Percentiles rank a stretch among this genome's conserved stretches.
Evolutionary conservation across 192 early-diverging fungal species (phyloP).

Genomic region (Piromyces finnis): DNA sequence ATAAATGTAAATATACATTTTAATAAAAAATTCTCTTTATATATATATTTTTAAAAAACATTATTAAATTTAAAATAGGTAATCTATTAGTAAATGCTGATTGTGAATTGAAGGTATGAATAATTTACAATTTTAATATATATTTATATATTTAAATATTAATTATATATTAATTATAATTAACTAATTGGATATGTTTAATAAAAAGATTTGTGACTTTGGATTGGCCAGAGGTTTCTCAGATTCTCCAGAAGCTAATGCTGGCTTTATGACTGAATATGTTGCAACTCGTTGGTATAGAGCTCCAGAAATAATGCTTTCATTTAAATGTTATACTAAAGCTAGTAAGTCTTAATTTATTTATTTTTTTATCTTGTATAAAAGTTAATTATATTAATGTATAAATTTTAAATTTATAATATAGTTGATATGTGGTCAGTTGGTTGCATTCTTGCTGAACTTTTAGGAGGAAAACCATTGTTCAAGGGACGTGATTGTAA

Average conservation of each 20-base stretch:
- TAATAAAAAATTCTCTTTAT: no score
- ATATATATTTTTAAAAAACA: background rate
- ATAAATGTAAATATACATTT: no score
- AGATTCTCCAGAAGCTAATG: constrained; percentile 58
- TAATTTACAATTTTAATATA: no score
- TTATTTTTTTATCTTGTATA: no score
- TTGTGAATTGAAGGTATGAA: constrained; percentile 72
- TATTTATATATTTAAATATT: no score
- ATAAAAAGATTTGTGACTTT: constrained; percentile 84
- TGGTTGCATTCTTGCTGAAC: constrained; percentile 97
- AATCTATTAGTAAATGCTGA: constrained; percentile 81
- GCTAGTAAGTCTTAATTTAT: constrained; percentile 29
- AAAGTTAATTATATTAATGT: no score
- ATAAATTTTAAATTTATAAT: no score
- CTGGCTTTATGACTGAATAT: constrained; percentile 92
- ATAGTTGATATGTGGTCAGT: constrained; percentile 84
- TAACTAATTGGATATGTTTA: no score
- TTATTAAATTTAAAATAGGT: constrained; percentile 8
- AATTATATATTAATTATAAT: no score
- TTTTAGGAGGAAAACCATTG: constrained; percentile 77
- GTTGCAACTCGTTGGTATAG: constrained; percentile 90
- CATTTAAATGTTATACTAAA: constrained; percentile 96
- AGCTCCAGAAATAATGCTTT: constrained; percentile 90
- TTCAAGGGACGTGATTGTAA: constrained; percentile 54
- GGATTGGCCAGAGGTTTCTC: constrained; percentile 70